Percentiles rank a stretch among this genome's conserved stretches.
Conservation (phyloP, 2,329 filamentous ascomycete species). For the Venturia carpophila region DNA sequence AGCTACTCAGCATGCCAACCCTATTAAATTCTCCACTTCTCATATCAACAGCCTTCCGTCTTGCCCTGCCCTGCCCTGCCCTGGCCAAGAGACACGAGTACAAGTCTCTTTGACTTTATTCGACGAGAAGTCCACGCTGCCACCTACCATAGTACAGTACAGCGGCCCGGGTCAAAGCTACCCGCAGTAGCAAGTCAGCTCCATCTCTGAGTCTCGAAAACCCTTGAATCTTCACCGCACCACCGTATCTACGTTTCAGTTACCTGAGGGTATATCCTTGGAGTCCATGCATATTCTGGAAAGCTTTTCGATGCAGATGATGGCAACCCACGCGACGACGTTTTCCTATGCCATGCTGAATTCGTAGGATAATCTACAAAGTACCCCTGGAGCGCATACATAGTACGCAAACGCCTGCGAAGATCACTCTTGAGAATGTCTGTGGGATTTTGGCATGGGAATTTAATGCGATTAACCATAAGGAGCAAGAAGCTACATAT, state of each 20-base stretch:
- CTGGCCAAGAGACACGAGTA: neutral
- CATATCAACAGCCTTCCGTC: neutral
- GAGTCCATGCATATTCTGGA: neutral
- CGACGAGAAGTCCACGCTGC: neutral
- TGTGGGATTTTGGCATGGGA: neutral
- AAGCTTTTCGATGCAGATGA: neutral
- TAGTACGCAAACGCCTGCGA: neutral
- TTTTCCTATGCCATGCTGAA: neutral
- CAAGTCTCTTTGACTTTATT: neutral
- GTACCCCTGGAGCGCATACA: neutral
- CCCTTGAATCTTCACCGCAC: neutral
- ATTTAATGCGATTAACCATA: neutral
- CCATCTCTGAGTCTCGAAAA: neutral
- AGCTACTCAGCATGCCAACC: neutral
- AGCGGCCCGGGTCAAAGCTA: neutral
- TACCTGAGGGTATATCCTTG: neutral
- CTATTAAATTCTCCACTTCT: conserved; percentile 7
- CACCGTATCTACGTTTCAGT: neutral
- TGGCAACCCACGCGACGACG: neutral
- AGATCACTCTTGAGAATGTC: neutral
- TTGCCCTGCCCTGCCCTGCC: neutral
- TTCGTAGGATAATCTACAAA: neutral
- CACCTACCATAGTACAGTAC: too few relatives aligned
- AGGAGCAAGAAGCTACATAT: neutral
- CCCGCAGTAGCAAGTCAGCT: neutral